These are phyloP conservation scores for Candida silvicultrix DNA, from an alignment of 805 yeast genomes.

Conservation along the genomic window DNA sequence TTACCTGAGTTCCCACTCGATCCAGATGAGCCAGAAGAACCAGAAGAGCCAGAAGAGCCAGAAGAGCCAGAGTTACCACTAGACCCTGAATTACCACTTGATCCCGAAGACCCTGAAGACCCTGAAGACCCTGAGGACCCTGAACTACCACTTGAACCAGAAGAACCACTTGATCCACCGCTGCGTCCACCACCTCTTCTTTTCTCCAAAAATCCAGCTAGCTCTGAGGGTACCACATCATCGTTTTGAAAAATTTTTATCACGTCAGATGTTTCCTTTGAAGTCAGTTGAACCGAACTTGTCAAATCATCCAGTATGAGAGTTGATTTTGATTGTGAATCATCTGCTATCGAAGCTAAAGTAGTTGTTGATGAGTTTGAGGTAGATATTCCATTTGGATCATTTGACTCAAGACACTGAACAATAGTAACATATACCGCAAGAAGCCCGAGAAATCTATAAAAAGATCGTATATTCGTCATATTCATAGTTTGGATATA, in stretches of 20 bases:
- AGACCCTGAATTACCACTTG: neutral
- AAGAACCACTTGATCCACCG: neutral
- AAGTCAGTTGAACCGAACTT: neutral
- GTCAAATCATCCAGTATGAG: neutral
- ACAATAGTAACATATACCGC: neutral
- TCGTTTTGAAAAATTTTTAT: neutral
- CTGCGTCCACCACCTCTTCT: neutral
- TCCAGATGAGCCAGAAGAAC: neutral
- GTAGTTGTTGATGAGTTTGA: neutral
- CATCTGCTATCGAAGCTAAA: neutral
- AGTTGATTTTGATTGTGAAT: neutral
- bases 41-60: neutral
- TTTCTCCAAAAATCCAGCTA: neutral
- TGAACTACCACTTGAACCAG: neutral
- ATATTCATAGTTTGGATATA: too few species aligned
- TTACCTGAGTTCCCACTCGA: neutral
- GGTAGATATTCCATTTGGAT: neutral
- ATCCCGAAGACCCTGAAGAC: neutral
- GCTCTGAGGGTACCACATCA: neutral
- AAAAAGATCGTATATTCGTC: neutral
- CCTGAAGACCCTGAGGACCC: neutral
- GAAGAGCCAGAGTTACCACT: neutral
- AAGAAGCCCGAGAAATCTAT: neutral
- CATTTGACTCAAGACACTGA: neutral
- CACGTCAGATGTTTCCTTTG: neutral